These are phyloP conservation scores for Quercus lobata DNA, from an alignment of 331 rosid genomes.

Conservation along the genomic window DNA sequence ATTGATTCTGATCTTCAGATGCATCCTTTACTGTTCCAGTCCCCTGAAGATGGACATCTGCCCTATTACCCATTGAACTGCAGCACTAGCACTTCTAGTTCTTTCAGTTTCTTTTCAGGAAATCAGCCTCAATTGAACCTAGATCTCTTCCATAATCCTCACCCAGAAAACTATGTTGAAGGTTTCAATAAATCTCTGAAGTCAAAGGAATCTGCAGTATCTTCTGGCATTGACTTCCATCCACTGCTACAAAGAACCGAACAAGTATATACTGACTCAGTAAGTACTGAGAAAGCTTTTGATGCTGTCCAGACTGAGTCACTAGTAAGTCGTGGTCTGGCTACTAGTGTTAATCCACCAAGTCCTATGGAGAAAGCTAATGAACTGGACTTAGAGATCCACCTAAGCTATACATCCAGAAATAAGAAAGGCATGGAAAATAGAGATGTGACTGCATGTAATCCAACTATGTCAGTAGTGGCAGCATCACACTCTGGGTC, in stretches of 20 bases:
- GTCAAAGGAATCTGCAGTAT: conserved; percentile 43
- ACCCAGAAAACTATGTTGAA: conserved; percentile 45
- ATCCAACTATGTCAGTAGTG: conserved; percentile 23
- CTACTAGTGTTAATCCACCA: conserved; percentile 25
- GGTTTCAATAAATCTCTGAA: conserved; percentile 39
- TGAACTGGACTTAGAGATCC: conserved; percentile 88
- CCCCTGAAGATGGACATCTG: conserved; percentile 54
- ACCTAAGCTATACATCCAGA: conserved; percentile 60
- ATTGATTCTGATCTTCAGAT: conserved; percentile 66
- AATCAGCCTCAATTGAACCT: conserved; percentile 74
- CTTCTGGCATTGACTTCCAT: conserved; percentile 86
- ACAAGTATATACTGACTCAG: conserved; percentile 7
- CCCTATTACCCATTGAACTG: conserved; percentile 64
- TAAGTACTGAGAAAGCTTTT: conserved; percentile 23
- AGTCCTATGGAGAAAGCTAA: conserved; percentile 38
- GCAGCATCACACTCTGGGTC: conserved; percentile 31
- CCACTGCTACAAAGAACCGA: conserved; percentile 86
- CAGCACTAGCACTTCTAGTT: conserved; percentile 44
- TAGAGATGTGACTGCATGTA: conserved; percentile 31
- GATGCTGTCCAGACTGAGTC: conserved; percentile 37
- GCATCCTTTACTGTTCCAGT: conserved; percentile 94
- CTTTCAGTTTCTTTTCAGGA: conserved; percentile 70
- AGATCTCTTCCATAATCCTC: conserved; percentile 66
- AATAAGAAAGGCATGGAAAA: conserved; percentile 39
- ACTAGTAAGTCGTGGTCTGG: conserved; percentile 23